Evolutionary conservation across 192 early-diverging fungal species (phyloP).

Genomic region (Dispira parvispora): DNA sequence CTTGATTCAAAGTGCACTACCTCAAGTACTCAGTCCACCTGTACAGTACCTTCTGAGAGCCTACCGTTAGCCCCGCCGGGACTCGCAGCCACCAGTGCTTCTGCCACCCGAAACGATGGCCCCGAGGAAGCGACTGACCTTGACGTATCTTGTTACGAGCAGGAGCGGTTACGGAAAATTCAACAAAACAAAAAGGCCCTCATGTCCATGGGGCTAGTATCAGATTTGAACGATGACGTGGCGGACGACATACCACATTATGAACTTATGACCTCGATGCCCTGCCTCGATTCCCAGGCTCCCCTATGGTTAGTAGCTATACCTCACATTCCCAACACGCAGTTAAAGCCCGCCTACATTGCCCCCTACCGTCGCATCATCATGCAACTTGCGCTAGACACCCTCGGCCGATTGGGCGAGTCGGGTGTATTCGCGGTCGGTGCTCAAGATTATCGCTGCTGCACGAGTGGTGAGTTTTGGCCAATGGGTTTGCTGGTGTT

Average conservation of each 20-base stretch:
- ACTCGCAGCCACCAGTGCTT: not conserved
- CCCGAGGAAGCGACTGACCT: not conserved
- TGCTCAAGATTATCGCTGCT: constrained; percentile 44
- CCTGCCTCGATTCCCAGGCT: constrained; percentile 19
- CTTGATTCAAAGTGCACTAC: not conserved
- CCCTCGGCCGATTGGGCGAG: constrained; percentile 33
- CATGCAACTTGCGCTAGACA: constrained; percentile 41
- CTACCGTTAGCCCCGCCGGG: not conserved
- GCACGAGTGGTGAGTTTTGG: constrained; percentile 41
- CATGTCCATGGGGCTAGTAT: constrained; percentile 44
- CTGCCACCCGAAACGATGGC: not conserved
- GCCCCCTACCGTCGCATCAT: constrained; percentile 39
- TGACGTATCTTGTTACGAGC: constrained; percentile 23
- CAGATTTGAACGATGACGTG: constrained; percentile 64
- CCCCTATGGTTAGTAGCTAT: constrained; percentile 38
- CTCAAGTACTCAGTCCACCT: not conserved
- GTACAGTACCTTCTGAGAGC: not conserved
- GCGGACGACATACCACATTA: constrained; percentile 51
- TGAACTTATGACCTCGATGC: constrained; percentile 33
- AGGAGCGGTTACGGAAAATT: constrained; percentile 24
- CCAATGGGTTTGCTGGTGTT: constrained; percentile 56
- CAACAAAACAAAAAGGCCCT: constrained; percentile 27
- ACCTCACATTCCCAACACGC: constrained; percentile 37
- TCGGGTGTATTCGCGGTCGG: constrained; percentile 51
- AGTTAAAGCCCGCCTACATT: constrained; percentile 27